Evolutionary conservation across 2,329 filamentous ascomycete genomes (phyloP), one percentile per base, ranked within the genome.

Genomic region (Xylariaceae sp.): DNA sequence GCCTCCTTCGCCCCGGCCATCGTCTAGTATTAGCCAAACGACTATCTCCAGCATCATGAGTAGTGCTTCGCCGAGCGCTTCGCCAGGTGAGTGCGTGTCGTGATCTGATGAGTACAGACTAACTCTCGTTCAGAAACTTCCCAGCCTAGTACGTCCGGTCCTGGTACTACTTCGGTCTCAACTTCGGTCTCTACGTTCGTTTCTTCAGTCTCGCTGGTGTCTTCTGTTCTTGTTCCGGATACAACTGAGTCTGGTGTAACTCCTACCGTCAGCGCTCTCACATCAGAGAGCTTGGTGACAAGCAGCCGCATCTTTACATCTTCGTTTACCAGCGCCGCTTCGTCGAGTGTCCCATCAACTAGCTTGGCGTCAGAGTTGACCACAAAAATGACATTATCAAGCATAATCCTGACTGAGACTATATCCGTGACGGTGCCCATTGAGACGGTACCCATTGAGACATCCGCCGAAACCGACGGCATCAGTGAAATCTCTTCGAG

Each of bases 381-480:
- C 7, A 68, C 66, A 2, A 62, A 60, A 3, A 48, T 63, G 2
- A 66, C 62, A 7, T 66, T 62, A n/a, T 62, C 66, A 5, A 64
- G 64, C 2, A 34, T 56, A 13, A 51, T 61, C 3, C 44, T 64
- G 17, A 67, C 67, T 4, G 49, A 57, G 35, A 70, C 67, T 2
- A 60, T 68, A 34, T 63, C 58, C 15, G 55, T 56, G n/a, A 66
- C 57, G 37, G 61, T 59, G 34, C 67, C 65, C 4, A 64, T 62
- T 4, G 17, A 18, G n/a, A 66, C 57, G 34, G 61, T 59, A 23
- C 67, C 65, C 6, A 64, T 62, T 3, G 15, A 62, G 47, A 65
- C 59, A 15, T 67, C 67, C 15, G 70, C 63, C 56, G 65, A 58
- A 53, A 63, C 55, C 9, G 67, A 56, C 3, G 57, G 68, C 48